Conservation (phyloP, 768 basidiomycete genomes). For the Melanogaster broomeanus region DNA sequence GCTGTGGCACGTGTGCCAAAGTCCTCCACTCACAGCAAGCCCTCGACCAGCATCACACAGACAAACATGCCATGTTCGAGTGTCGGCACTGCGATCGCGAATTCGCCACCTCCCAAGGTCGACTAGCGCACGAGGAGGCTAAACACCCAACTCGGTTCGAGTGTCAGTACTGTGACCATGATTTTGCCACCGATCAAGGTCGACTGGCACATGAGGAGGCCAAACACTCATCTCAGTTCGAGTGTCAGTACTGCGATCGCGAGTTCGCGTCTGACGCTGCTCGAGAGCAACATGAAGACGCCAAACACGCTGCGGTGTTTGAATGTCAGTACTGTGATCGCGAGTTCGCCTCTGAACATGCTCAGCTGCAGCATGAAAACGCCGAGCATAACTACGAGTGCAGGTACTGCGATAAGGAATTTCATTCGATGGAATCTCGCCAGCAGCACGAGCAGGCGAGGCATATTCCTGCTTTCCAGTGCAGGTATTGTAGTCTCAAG, state of each 20-base stretch:
- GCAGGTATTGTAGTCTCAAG: conserved; percentile 2
- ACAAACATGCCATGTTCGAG: conserved; percentile 13
- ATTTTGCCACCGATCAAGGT: no score
- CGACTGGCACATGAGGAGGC: no score
- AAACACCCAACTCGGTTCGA: conserved; percentile 4
- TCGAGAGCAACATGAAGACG: conserved; percentile 8
- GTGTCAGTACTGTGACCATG: not conserved
- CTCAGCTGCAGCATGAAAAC: conserved; percentile 8
- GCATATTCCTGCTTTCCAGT: not conserved
- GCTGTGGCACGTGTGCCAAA: conserved; percentile 10
- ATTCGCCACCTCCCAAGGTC: conserved; percentile 5
- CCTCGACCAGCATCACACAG: conserved; percentile 16
- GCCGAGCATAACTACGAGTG: conserved; percentile 14
- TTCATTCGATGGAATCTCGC: not conserved
- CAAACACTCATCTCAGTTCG: conserved; percentile 4
- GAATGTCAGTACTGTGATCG: conserved; percentile 8
- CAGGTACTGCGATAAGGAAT: conserved; percentile 4
- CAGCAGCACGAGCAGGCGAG: not conserved
- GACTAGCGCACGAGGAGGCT: conserved; percentile 8
- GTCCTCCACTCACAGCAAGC: conserved; percentile 1
- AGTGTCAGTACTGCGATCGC: conserved; percentile 7
- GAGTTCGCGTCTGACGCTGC: conserved; percentile 5
- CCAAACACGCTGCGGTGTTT: conserved; percentile 5
- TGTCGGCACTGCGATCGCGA: conserved; percentile 17
- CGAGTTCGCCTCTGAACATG: conserved; percentile 4